Evolutionary conservation across 163 green algal genomes (phyloP).

Genomic region (Volvox carteri): DNA sequence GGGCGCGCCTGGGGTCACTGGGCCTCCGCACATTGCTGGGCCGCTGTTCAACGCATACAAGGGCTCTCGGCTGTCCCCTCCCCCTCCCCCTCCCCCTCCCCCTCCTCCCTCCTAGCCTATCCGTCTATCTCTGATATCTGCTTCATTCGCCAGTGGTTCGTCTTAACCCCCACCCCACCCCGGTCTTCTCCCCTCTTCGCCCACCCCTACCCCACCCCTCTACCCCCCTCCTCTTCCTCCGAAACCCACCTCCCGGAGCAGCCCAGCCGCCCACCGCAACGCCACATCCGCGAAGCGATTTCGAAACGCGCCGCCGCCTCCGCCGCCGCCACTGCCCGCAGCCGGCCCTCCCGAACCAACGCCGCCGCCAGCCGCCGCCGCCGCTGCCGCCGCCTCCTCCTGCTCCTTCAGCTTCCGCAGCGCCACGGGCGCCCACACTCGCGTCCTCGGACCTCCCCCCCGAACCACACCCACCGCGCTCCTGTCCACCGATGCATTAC

Average conservation of each 20-base stretch:
- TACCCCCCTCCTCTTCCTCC: not conserved
- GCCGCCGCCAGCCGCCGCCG: not conserved
- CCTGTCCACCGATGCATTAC: not conserved
- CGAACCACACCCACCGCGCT: not conserved
- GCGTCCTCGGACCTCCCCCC: slow-evolving; percentile 31
- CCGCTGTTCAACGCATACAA: no score
- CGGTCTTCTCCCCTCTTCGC: no score
- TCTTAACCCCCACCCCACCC: no score
- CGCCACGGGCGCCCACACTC: slow-evolving; percentile 57
- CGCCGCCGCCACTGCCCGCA: not conserved
- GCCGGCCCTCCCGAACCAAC: no score
- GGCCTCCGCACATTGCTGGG: no score
- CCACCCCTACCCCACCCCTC: not conserved
- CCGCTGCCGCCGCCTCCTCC: not conserved
- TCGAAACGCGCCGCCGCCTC: slow-evolving; percentile 48
- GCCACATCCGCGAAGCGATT: slow-evolving; percentile 82
- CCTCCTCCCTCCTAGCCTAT: no score
- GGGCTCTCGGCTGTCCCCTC: no score
- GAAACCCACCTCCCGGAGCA: slow-evolving; percentile 73
- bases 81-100: no score
- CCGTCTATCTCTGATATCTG: no score
- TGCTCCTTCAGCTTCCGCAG: slow-evolving; percentile 50
- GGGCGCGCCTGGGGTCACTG: no score
- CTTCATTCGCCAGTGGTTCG: no score
- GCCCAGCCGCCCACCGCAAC: slow-evolving; percentile 77